A percentile compares a stretch with the other conserved stretches of the same genome.
These are phyloP conservation scores for Scalesia atractyloides DNA, from an alignment of 129 eudicot genomes.

Conservation along the genomic window DNA sequence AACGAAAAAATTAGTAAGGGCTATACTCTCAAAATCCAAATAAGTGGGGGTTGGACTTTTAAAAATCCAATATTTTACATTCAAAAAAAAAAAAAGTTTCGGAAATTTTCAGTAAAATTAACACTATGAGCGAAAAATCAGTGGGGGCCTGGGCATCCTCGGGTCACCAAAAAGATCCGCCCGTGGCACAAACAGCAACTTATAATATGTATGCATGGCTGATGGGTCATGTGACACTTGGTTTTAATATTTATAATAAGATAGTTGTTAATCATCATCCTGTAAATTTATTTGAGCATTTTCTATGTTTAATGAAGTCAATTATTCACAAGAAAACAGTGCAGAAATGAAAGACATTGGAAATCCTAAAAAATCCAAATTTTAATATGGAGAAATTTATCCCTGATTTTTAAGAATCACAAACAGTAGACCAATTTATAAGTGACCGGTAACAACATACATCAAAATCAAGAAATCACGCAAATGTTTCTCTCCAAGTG, in stretches of 20 bases:
- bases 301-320: not conserved
- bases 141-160: no score
- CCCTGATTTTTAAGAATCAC: not conserved
- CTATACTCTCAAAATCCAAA: no score
- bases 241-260: constrained; percentile 8
- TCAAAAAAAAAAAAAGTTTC: no score
- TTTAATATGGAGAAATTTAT: not conserved
- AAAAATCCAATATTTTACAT: no score
- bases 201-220: constrained; percentile 13
- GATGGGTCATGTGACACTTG: constrained; percentile 11
- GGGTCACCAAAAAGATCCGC: no score
- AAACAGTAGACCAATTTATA: not conserved
- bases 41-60: no score
- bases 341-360: not conserved
- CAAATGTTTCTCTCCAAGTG: no score
- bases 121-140: no score
- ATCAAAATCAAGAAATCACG: constrained; percentile 7
- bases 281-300: constrained; percentile 4
- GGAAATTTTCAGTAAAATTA: no score
- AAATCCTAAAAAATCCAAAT: constrained; percentile 8
- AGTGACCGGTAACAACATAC: constrained; percentile 11
- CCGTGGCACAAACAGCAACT: constrained; percentile 19
- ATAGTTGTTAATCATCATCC: constrained; percentile 23
- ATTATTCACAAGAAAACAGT: not conserved
- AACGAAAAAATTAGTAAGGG: no score